These are phyloP conservation scores for Penicillium canariense DNA, from an alignment of 495 filamentous ascomycete genomes.

Conservation along the genomic window DNA sequence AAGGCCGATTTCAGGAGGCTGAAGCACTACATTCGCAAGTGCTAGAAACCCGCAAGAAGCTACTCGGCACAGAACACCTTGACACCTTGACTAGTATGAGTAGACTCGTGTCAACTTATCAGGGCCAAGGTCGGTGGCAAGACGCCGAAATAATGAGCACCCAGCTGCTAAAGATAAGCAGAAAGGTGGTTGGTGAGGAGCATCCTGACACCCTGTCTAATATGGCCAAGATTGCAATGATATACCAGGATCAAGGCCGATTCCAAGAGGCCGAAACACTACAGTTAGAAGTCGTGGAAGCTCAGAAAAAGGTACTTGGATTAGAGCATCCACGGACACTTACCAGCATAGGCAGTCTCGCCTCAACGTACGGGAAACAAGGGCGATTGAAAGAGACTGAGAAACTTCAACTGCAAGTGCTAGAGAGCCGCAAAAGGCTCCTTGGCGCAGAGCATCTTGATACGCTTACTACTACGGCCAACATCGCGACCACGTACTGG, in stretches of 20 bases:
- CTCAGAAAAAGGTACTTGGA: not conserved
- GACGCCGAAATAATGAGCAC: not conserved
- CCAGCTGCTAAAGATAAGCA: not conserved
- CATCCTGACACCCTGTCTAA: not conserved
- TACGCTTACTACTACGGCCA: slow-evolving; percentile 8
- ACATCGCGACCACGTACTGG: not conserved
- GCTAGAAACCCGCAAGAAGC: not conserved
- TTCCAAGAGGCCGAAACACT: not conserved
- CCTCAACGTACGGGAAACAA: not conserved
- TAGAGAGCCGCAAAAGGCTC: not conserved
- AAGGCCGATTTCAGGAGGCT: not conserved
- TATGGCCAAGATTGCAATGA: not conserved
- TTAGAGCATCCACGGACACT: slow-evolving; percentile 2
- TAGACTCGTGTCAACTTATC: not conserved
- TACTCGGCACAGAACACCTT: not conserved
- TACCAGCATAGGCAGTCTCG: not conserved
- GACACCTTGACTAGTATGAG: not conserved
- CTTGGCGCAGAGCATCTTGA: slow-evolving; percentile 6
- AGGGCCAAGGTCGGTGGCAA: not conserved
- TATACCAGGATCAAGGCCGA: not conserved
- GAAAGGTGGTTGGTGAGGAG: not conserved
- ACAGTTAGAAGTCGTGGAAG: not conserved
- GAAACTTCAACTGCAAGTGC: not conserved
- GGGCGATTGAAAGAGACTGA: not conserved
- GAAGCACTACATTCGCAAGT: not conserved